Conservation (phyloP, 129 eudicot genomes). For the Logfia minima region DNA sequence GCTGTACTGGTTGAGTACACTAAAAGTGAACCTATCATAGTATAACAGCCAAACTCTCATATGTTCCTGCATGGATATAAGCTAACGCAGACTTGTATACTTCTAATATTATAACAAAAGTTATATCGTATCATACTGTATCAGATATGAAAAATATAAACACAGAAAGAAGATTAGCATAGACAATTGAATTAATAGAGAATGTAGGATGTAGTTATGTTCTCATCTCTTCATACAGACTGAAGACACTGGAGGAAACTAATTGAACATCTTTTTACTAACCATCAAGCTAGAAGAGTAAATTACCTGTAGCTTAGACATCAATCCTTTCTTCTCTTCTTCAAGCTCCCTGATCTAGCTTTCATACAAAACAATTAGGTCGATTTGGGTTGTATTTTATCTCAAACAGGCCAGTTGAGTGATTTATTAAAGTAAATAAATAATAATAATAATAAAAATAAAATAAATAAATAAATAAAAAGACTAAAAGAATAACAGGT, state of each 20-base stretch:
- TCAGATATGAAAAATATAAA: neutral
- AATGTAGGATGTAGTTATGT: neutral
- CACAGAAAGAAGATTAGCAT: neutral
- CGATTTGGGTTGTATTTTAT: neutral
- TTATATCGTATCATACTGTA: neutral
- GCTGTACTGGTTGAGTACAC: constrained; percentile 13
- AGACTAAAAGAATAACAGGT: neutral
- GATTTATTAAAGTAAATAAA: too few species aligned
- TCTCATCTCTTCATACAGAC: constrained; percentile 2
- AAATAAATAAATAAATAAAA: neutral
- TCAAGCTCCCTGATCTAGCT: constrained; percentile 94
- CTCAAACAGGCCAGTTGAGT: neutral
- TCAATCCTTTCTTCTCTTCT: constrained; percentile 93
- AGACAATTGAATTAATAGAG: neutral
- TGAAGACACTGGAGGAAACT: constrained; percentile 10
- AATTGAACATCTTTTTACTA: neutral
- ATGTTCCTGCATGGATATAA: constrained; percentile 15
- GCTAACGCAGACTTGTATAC: neutral
- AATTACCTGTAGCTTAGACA: constrained; percentile 80
- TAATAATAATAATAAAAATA: too few species aligned
- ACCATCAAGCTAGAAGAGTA: constrained; percentile 14
- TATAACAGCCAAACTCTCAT: neutral
- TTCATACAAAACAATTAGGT: constrained; percentile 39
- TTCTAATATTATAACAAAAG: neutral
- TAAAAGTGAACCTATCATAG: constrained; percentile 2